Percentiles rank a stretch among this genome's conserved stretches.
Conservation (phyloP, 2,329 filamentous ascomycete species). For the Grosmannia clavigera region DNA sequence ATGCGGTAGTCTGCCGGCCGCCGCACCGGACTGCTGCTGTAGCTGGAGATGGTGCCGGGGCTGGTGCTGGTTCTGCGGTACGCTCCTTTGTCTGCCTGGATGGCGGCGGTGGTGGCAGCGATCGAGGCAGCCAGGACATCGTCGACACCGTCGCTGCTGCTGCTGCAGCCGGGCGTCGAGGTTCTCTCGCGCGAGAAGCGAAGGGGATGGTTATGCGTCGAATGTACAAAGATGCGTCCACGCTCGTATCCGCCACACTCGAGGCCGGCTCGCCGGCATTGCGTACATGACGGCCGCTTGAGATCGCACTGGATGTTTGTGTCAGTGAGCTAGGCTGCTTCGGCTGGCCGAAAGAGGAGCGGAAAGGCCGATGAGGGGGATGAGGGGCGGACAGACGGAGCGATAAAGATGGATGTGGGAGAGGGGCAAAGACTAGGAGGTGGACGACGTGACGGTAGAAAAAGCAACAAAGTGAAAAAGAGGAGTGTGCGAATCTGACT, state of each 20-base stretch:
- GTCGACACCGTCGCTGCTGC: not conserved
- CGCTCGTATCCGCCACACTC: conserved; percentile 15
- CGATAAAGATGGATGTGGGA: not conserved
- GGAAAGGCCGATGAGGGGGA: not conserved
- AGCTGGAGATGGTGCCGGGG: not conserved
- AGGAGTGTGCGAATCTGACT: no score
- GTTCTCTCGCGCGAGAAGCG: not conserved
- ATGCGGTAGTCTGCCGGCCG: conserved; percentile 1
- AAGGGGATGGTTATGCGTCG: conserved; percentile 6
- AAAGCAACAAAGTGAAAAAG: no score
- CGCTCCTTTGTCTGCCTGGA: no score
- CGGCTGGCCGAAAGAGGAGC: no score
- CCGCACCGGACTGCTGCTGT: not conserved
- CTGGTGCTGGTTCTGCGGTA: not conserved
- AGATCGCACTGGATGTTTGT: conserved; percentile 12
- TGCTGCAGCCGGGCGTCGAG: not conserved
- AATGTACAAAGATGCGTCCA: conserved; percentile 14
- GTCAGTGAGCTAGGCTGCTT: no score
- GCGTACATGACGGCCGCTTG: conserved; percentile 13
- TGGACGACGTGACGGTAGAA: no score
- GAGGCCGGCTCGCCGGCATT: conserved; percentile 13
- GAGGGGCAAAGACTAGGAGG: not conserved
- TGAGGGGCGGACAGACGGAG: not conserved
- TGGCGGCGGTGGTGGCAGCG: not conserved
- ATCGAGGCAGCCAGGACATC: not conserved